These are phyloP conservation scores for Naegleria lovaniensis DNA, from an alignment of 208 protist species.

Conservation along the genomic window DNA sequence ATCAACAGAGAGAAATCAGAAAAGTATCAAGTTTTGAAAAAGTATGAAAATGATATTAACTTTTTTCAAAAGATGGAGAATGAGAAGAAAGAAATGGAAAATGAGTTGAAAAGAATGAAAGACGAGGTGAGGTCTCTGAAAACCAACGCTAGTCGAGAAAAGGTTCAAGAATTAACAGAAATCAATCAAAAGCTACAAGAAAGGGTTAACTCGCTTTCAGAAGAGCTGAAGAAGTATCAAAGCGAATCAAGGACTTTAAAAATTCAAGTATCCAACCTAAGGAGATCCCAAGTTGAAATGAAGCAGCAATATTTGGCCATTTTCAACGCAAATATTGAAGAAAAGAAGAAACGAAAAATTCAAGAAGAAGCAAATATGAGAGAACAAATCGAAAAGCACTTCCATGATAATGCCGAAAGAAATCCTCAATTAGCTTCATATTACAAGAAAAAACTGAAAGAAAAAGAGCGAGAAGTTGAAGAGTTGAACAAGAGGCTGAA, in stretches of 20 bases:
- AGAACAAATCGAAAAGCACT: constrained; percentile 12
- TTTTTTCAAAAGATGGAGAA: constrained; percentile 20
- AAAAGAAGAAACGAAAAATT: neutral
- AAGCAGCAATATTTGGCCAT: neutral
- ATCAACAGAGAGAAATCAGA: constrained; percentile 9
- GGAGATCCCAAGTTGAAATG: neutral
- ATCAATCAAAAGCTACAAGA: neutral
- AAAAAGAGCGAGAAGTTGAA: constrained; percentile 19
- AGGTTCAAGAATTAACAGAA: constrained; percentile 6
- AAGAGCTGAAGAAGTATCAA: neutral
- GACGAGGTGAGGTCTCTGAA: neutral
- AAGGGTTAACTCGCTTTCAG: neutral
- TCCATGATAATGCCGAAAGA: constrained; percentile 12
- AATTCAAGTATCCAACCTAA: neutral
- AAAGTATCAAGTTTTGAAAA: neutral
- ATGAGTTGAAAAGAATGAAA: neutral
- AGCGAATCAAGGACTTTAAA: neutral
- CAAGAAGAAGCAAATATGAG: neutral
- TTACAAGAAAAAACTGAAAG: constrained; percentile 33
- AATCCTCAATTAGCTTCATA: constrained; percentile 22
- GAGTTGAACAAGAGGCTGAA: neutral
- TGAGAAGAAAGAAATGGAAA: constrained; percentile 24
- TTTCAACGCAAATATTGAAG: neutral
- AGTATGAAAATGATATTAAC: constrained; percentile 18
- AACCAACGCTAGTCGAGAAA: neutral